Percentiles rank a stretch among this genome's conserved stretches.
Evolutionary conservation across 306 rosid species (phyloP).

Genomic region (Begonia peltatifolia): DNA sequence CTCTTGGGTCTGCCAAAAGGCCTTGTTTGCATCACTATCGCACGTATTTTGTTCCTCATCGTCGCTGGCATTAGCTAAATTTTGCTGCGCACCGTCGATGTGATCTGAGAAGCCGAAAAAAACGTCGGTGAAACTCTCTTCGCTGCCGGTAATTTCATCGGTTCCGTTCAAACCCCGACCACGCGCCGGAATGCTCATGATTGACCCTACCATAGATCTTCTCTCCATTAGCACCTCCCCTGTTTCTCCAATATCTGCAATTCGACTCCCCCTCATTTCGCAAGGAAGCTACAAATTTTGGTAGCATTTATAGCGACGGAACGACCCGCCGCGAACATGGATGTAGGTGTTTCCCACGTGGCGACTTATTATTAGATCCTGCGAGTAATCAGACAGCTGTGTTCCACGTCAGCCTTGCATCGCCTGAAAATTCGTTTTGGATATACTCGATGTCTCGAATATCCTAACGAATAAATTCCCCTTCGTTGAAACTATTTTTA

Average conservation of each 20-base stretch:
- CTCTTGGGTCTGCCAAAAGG: constrained; percentile 56
- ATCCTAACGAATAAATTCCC: too few relatives aligned
- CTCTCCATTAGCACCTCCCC: background rate
- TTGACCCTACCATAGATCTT: constrained; percentile 7
- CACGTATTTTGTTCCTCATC: constrained; percentile 12
- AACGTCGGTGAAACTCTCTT: constrained; percentile 28
- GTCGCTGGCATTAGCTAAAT: constrained; percentile 23
- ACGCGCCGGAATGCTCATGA: background rate
- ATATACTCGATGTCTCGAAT: too few relatives aligned
- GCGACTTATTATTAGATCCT: too few relatives aligned
- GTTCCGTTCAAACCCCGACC: constrained; percentile 19
- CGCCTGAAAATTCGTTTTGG: too few relatives aligned
- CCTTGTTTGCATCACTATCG: constrained; percentile 19
- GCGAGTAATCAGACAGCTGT: too few relatives aligned
- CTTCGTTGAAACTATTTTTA: too few relatives aligned
- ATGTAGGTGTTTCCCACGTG: background rate
- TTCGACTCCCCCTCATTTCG: background rate
- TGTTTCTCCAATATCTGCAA: background rate
- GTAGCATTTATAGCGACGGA: background rate
- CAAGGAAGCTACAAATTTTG: background rate
- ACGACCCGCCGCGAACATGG: constrained; percentile 1
- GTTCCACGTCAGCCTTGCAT: too few relatives aligned
- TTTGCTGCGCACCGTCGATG: constrained; percentile 15
- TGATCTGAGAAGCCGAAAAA: constrained; percentile 47
- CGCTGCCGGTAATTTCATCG: constrained; percentile 3